Percentiles rank a stretch among this genome's conserved stretches.
Evolutionary conservation across 2,329 filamentous ascomycete genomes (phyloP).

Genomic region (Cytospora paraplurivora): DNA sequence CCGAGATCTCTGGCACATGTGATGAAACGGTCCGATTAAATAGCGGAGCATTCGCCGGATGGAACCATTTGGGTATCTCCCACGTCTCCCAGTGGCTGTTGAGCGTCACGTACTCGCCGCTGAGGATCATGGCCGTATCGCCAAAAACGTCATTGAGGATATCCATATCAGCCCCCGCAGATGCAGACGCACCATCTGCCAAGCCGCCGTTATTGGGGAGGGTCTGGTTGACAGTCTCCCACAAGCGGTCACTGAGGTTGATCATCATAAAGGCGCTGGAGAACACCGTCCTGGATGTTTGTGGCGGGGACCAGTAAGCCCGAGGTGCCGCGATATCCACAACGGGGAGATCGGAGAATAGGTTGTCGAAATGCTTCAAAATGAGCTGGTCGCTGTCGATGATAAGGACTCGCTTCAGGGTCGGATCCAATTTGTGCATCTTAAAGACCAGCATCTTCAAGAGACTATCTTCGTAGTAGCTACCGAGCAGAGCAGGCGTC

Average conservation of each 20-base stretch:
- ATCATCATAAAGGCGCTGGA: constrained; percentile 20
- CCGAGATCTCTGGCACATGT: background rate
- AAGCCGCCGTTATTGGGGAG: background rate
- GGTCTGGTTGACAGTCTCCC: constrained; percentile 5
- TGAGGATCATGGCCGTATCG: constrained; percentile 6
- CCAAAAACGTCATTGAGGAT: constrained; percentile 1
- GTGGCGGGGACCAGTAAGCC: background rate
- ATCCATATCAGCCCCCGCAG: background rate
- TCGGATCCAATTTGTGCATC: constrained; percentile 5
- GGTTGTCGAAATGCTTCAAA: constrained; percentile 11
- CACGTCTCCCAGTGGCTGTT: constrained; percentile 17
- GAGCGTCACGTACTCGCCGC: constrained; percentile 12
- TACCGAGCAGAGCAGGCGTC: background rate
- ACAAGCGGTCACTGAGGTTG: constrained; percentile 12
- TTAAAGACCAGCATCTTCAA: constrained; percentile 17
- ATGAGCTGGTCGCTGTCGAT: constrained; percentile 13
- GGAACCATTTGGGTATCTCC: constrained; percentile 4
- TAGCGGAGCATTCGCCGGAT: background rate
- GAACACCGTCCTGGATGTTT: background rate
- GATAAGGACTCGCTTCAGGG: background rate
- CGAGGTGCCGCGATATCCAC: constrained; percentile 14
- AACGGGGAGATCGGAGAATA: background rate
- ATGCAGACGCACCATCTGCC: too few relatives aligned
- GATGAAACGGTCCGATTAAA: background rate
- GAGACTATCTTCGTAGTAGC: constrained; percentile 8